A percentile compares a stretch with the other conserved stretches of the same genome.
Conservation (phyloP, 352 stramenopile species). For the Phytopythium mirpurense region DNA sequence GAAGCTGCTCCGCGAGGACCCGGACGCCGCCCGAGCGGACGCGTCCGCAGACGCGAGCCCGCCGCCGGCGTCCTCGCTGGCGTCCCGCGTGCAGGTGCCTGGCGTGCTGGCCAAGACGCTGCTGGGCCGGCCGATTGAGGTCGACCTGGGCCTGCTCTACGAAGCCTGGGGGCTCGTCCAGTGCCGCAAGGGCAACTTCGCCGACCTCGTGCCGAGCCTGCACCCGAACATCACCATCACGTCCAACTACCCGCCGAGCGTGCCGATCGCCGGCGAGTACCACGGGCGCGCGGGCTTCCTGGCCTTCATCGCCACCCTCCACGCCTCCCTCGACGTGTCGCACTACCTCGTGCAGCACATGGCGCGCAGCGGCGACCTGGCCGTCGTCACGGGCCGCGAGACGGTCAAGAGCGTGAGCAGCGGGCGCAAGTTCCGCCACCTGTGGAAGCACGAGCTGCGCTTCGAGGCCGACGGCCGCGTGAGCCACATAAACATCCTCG, state of each 20-base stretch:
- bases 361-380: slow-evolving; percentile 60
- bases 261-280: slow-evolving; percentile 68
- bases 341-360: slow-evolving; percentile 69
- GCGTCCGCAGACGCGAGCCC: slow-evolving; percentile 13
- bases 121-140: slow-evolving; percentile 40
- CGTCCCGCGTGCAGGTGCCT: slow-evolving; percentile 20
- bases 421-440: slow-evolving; percentile 67
- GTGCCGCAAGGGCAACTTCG: slow-evolving; percentile 74
- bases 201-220: slow-evolving; percentile 66
- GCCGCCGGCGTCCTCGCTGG: slow-evolving; percentile 22
- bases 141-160: slow-evolving; percentile 69
- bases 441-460: slow-evolving; percentile 81
- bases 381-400: slow-evolving; percentile 73
- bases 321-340: slow-evolving; percentile 62
- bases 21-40: slow-evolving; percentile 9
- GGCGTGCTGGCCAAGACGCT: slow-evolving; percentile 36
- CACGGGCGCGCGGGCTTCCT: slow-evolving; percentile 58
- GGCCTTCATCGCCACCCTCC: slow-evolving; percentile 65
- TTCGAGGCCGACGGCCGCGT: slow-evolving; percentile 77
- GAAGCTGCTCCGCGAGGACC: slow-evolving; percentile 6
- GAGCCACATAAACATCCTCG: slow-evolving; percentile 82
- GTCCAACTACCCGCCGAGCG: slow-evolving; percentile 67
- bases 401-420: slow-evolving; percentile 66
- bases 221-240: slow-evolving; percentile 74
- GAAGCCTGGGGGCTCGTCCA: slow-evolving; percentile 70